These are phyloP conservation scores for Globisporangium sylvaticum DNA, from an alignment of 352 stramenopile species.

Conservation along the genomic window DNA sequence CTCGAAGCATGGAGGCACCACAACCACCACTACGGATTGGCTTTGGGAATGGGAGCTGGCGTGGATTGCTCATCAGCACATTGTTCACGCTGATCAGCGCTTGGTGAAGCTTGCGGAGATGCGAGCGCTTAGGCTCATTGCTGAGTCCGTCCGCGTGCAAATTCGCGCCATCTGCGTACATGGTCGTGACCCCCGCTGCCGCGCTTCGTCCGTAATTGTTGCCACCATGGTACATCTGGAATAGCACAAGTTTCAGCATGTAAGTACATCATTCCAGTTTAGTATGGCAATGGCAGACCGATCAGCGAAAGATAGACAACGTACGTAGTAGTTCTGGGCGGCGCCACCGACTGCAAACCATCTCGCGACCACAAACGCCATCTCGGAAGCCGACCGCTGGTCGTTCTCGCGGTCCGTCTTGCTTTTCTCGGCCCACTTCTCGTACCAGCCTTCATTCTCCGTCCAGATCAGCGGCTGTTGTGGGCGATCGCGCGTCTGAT, in stretches of 20 bases:
- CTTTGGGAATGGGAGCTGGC: constrained; percentile 44
- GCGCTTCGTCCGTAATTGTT: constrained; percentile 70
- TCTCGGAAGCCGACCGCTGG: constrained; percentile 40
- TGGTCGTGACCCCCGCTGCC: constrained; percentile 61
- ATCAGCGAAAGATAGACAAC: constrained; percentile 11
- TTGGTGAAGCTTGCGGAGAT: constrained; percentile 58
- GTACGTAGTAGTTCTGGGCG: constrained; percentile 70
- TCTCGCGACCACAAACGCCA: constrained; percentile 56
- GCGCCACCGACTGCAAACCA: constrained; percentile 68
- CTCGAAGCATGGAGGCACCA: background rate
- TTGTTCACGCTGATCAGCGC: constrained; percentile 55
- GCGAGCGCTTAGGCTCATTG: constrained; percentile 67
- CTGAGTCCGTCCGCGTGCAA: constrained; percentile 60
- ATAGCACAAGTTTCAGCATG: background rate
- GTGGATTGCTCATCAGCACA: constrained; percentile 39
- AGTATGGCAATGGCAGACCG: background rate
- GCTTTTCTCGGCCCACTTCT: constrained; percentile 48
- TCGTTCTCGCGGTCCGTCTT: constrained; percentile 31
- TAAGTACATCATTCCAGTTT: background rate
- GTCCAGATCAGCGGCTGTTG: constrained; percentile 67
- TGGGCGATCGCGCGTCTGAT: constrained; percentile 35
- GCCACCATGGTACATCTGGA: constrained; percentile 71
- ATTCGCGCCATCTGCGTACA: constrained; percentile 69
- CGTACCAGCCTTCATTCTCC: constrained; percentile 72
- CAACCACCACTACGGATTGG: constrained; percentile 10